Percentiles rank a stretch among this genome's conserved stretches.
Evolutionary conservation across 768 basidiomycete genomes (phyloP).

Genomic region (Podaxis sp.): DNA sequence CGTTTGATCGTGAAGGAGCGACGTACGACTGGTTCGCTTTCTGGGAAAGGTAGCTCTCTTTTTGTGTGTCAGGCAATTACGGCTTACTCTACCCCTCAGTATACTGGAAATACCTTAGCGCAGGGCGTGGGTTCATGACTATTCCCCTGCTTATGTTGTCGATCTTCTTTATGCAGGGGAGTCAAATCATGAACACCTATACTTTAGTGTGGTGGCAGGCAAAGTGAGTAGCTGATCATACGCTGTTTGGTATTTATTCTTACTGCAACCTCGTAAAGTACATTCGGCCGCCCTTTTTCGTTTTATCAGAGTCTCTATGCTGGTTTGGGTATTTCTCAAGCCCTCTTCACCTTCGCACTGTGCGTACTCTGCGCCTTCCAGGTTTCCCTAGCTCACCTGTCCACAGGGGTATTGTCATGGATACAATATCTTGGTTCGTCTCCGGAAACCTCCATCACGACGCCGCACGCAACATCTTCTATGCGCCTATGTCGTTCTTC

Average conservation of each 20-base stretch:
- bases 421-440: constrained; percentile 53
- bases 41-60: constrained; percentile 34
- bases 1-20: constrained; percentile 62
- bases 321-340: constrained; percentile 52
- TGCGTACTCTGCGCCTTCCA: constrained; percentile 21
- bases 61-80: background rate
- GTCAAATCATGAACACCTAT: constrained; percentile 58
- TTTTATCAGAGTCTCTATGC: constrained; percentile 68
- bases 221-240: constrained; percentile 33
- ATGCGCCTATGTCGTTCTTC: constrained; percentile 76
- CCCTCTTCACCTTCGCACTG: constrained; percentile 53
- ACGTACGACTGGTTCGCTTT: constrained; percentile 61
- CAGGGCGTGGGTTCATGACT: constrained; percentile 48
- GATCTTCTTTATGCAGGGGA: constrained; percentile 55
- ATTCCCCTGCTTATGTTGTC: constrained; percentile 46
- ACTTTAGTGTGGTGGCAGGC: constrained; percentile 72
- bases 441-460: constrained; percentile 59
- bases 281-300: constrained; percentile 42
- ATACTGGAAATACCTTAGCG: constrained; percentile 53
- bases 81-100: constrained; percentile 30
- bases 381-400: background rate
- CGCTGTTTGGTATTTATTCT: background rate
- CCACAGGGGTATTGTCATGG: constrained; percentile 46
- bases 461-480: constrained; percentile 53
- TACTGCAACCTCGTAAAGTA: constrained; percentile 21